phyloP scores from a whole-genome alignment of 2,329 filamentous ascomycete genomes.

The Aureobasidium leucospermi region DNA sequence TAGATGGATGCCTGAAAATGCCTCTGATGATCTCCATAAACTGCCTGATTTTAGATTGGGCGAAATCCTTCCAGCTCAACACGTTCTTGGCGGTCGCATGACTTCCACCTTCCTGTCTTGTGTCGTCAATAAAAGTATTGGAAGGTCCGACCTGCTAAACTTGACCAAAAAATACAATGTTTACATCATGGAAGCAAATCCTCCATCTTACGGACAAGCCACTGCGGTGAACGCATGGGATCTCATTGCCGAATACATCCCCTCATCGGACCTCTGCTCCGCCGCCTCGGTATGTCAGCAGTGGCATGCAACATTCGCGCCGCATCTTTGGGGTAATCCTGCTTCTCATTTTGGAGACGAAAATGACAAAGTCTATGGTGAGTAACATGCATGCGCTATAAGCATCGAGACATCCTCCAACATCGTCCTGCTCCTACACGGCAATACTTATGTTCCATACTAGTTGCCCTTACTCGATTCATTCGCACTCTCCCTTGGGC shows the following conservation, averaged over 20 bases:
- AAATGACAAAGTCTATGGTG: conserved; percentile 53
- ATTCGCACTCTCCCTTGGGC: conserved; percentile 49
- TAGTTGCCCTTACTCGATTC: conserved; percentile 53
- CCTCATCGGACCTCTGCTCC: conserved; percentile 49
- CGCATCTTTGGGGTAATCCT: conserved; percentile 55
- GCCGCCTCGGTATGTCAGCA: conserved; percentile 48
- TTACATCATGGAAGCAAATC: conserved; percentile 46
- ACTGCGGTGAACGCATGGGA: conserved; percentile 48
- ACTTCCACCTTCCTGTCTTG: not conserved
- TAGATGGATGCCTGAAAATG: not conserved
- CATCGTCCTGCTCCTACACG: not conserved
- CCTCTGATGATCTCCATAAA: not conserved
- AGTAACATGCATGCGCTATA: not conserved
- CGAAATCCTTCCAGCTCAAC: not conserved
- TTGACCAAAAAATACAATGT: not conserved
- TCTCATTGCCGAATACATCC: conserved; percentile 50
- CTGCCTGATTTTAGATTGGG: not conserved
- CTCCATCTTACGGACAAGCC: conserved; percentile 54
- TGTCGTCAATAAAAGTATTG: not conserved
- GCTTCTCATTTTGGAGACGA: conserved; percentile 55
- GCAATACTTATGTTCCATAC: not conserved
- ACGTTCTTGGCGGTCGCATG: not conserved
- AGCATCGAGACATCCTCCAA: not conserved
- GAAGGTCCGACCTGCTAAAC: not conserved
- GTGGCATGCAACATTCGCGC: conserved; percentile 54